phyloP scores from a whole-genome alignment of 768 basidiomycete species.

The Cystofilobasidium capitatum region DNA sequence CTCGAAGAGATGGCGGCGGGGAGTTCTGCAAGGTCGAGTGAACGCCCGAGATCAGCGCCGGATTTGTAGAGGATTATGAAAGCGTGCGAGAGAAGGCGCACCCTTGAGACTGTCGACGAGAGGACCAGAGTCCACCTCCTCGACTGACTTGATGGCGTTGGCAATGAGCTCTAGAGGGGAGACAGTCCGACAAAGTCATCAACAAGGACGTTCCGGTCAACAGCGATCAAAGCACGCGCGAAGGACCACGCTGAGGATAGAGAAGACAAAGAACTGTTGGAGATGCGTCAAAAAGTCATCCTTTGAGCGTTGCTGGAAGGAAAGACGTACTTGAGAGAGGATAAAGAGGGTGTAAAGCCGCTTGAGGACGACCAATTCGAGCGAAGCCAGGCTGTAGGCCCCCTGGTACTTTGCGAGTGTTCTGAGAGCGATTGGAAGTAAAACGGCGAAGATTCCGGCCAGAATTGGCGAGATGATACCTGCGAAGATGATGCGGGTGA shows the following conservation, averaged over 20 bases:
- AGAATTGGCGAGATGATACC: conserved; percentile 3
- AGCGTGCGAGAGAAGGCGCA: too few relatives aligned
- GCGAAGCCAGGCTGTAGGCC: conserved; percentile 3
- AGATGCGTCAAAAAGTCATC: too few relatives aligned
- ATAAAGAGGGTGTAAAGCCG: conserved; percentile 5
- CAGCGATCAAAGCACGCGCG: not conserved
- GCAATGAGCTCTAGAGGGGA: not conserved
- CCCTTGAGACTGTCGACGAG: not conserved
- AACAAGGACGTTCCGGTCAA: not conserved
- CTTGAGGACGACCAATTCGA: conserved; percentile 4
- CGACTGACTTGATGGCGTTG: not conserved
- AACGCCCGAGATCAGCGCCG: too few relatives aligned
- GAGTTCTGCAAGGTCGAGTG: too few relatives aligned
- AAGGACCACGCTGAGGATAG: conserved; percentile 4
- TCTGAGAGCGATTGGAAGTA: not conserved
- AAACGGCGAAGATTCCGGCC: conserved; percentile 7
- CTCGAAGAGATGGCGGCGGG: not conserved
- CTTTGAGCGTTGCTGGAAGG: too few relatives aligned
- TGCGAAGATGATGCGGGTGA: too few relatives aligned
- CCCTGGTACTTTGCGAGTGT: conserved; percentile 9
- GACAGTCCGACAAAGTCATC: not conserved
- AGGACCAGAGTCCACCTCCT: not conserved
- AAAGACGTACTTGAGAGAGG: conserved; percentile 6
- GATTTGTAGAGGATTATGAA: too few relatives aligned
- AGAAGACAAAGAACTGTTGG: conserved; percentile 19